phyloP scores from a whole-genome alignment of 202 grass and related monocot species.

The Eragrostis tef region DNA sequence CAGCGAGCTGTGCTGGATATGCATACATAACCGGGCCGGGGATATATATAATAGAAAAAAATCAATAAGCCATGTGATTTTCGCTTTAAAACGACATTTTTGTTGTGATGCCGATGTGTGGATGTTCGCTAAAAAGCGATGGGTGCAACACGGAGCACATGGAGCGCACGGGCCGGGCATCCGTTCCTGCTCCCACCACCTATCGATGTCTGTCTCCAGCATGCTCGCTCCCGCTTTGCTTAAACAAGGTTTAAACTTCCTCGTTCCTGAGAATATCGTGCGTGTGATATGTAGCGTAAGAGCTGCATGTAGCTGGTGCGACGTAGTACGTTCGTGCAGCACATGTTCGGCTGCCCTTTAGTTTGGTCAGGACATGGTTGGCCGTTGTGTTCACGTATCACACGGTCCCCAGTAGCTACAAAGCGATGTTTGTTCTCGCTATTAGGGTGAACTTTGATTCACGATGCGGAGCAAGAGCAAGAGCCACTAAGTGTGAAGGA shows the following conservation, averaged over 20 bases:
- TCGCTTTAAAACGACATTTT: not conserved
- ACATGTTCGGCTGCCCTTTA: too few relatives aligned
- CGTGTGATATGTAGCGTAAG: too few relatives aligned
- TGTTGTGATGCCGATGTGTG: not conserved
- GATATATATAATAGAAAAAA: not conserved
- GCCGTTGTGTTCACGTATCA: too few relatives aligned
- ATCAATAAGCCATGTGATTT: not conserved
- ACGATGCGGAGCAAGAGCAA: too few relatives aligned
- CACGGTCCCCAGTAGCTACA: too few relatives aligned
- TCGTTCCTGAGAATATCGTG: too few relatives aligned
- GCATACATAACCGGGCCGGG: not conserved
- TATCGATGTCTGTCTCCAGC: not conserved
- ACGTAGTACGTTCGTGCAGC: too few relatives aligned
- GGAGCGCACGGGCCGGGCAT: not conserved
- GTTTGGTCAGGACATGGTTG: too few relatives aligned
- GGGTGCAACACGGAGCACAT: not conserved
- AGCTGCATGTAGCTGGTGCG: too few relatives aligned
- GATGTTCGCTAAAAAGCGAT: not conserved
- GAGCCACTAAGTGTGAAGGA: too few relatives aligned
- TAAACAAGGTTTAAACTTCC: not conserved
- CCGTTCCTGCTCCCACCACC: not conserved
- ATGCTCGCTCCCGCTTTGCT: not conserved
- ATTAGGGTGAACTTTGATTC: too few relatives aligned
- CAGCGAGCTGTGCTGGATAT: not conserved
- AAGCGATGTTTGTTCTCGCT: too few relatives aligned